Base-by-base conservation (phyloP, 2,329 filamentous ascomycete genomes). In the Cordyceps cicadae region DNA sequence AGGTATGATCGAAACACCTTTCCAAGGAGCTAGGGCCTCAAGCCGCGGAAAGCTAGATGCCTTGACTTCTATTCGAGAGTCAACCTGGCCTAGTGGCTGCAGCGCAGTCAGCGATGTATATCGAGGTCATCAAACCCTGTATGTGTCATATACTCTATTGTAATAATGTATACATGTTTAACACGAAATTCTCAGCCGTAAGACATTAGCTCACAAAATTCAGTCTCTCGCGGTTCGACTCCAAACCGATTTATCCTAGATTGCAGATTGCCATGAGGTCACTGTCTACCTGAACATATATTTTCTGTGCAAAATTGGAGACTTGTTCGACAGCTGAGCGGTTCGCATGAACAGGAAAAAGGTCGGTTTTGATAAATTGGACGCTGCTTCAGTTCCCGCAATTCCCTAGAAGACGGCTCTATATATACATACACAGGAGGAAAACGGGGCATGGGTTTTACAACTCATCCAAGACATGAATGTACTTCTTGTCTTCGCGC, bases 401-500 rank as follows among this genome's bases (percentile, higher is more conserved):
- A 21, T 53, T 6, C 21, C 48, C 49, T 59, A 53, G 39, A 53
- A 37, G 12, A 53, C 29, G 49, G 39, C 39, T 46, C 57, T 59
- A 53, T 59, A 59, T 59, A 52, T 39, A n/a, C n/a, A 48, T 53
- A 59, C 39, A 59, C n/a, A 53, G 21, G 49, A 32, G 9, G 34
- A 41, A n/a, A 59, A 46, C 12, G 19, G 59, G 49, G 61, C 62
- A 37, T 19, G 65, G 64, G 63, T 64, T 66, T 77, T 87, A 94
- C 81, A 92, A 85, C 74, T 94, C 88, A 73, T 96, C 90, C 71
- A 91, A 79, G 63, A 99, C 92, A 75, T 99, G 94, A 74, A 97
- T 79, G 75, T 96, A 99, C 81, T 97, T 94, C 84, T 87, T 94
- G 77, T 97, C 92, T 75, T 97, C 92, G 69, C 84, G 83, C 83